Evolutionary conservation across 83 land plant species (phyloP).

Genomic region (Picea abies): DNA sequence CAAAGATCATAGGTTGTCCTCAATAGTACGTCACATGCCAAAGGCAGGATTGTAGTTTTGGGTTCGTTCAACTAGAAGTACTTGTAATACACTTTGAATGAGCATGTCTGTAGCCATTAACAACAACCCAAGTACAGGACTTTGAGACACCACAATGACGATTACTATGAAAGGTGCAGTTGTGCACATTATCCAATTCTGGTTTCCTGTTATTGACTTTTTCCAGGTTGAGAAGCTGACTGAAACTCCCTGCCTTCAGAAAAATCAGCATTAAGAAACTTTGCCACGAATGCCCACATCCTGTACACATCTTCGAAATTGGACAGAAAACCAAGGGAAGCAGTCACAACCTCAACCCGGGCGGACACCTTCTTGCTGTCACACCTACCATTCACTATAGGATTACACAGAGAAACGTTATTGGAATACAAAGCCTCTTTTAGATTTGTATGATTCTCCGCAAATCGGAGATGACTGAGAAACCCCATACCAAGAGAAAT

Average conservation of each 20-base stretch:
- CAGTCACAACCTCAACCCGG: conserved; percentile 89
- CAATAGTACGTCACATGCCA: background rate
- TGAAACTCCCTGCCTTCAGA: conserved; percentile 26
- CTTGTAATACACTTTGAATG: background rate
- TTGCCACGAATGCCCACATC: conserved; percentile 91
- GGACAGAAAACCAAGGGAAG: conserved; percentile 83
- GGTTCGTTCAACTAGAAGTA: background rate
- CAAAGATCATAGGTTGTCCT: background rate
- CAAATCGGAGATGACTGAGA: conserved; percentile 68
- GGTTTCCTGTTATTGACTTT: background rate
- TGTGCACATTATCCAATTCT: background rate
- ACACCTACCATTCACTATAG: conserved; percentile 41
- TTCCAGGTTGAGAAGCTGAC: background rate
- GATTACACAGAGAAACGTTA: conserved; percentile 43
- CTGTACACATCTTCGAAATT: conserved; percentile 94
- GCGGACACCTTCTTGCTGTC: conserved; percentile 43
- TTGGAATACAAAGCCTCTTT: conserved; percentile 27
- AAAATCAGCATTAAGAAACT: conserved; percentile 83
- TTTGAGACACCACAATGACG: background rate
- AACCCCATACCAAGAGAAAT: conserved; percentile 87
- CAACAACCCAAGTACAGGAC: background rate
- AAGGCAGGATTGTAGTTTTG: background rate
- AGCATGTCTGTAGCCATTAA: background rate
- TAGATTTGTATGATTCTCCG: conserved; percentile 37
- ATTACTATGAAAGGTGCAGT: background rate